phyloP scores from a whole-genome alignment of 345 rosid genomes.

The Acer yangbiense region DNA sequence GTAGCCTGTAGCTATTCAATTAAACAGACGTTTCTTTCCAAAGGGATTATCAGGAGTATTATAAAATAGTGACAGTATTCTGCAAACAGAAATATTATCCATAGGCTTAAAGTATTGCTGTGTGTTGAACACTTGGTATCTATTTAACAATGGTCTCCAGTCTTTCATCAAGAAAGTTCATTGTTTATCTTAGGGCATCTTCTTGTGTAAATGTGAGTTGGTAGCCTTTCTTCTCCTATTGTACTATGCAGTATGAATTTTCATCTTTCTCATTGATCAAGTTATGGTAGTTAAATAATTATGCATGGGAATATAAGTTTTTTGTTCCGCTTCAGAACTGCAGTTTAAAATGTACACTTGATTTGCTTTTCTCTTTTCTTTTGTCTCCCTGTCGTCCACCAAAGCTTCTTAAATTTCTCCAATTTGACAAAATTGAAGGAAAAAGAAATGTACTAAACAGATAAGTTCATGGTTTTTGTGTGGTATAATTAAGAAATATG shows the following conservation, averaged over 20 bases:
- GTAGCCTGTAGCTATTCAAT: background rate
- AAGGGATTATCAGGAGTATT: background rate
- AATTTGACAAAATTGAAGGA: background rate
- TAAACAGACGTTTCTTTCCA: background rate
- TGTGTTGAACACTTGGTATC: background rate
- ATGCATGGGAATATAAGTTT: background rate
- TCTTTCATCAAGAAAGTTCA: background rate
- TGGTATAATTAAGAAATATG: background rate
- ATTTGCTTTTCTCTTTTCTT: background rate
- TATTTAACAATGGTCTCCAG: background rate
- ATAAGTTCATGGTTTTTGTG: background rate
- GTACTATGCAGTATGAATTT: background rate
- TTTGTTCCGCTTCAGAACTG: background rate
- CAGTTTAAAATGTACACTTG: background rate
- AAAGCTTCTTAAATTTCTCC: too few species aligned
- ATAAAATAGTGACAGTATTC: background rate
- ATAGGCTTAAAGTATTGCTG: background rate
- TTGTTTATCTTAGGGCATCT: background rate
- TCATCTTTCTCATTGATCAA: background rate
- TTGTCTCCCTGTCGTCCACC: too few species aligned
- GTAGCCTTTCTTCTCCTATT: background rate
- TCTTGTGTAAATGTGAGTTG: background rate
- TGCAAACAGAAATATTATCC: background rate
- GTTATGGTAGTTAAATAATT: background rate
- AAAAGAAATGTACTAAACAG: background rate